Conservation (phyloP, 2,329 filamentous ascomycete genomes). For the Aureobasidium sp. region DNA sequence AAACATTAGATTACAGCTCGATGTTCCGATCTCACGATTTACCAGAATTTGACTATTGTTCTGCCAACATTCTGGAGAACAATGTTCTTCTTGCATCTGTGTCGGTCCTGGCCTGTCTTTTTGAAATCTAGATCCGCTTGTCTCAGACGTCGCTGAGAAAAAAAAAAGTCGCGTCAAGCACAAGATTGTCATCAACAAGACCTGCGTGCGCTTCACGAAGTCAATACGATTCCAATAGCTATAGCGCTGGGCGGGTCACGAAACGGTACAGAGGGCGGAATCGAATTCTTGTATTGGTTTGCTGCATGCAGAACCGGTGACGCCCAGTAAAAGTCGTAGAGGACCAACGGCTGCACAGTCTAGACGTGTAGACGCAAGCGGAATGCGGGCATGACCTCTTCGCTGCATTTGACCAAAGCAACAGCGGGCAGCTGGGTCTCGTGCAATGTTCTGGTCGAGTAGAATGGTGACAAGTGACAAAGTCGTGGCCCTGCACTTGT, state of each 20-base stretch:
- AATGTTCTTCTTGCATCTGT: too few relatives aligned
- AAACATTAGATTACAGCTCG: background rate
- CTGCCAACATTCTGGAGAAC: too few relatives aligned
- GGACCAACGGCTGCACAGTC: background rate
- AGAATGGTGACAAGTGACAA: too few relatives aligned
- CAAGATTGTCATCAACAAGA: too few relatives aligned
- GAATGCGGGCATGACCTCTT: constrained; percentile 1
- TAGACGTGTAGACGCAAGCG: constrained; percentile 3
- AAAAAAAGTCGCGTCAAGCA: too few relatives aligned
- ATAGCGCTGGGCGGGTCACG: background rate
- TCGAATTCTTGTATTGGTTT: background rate
- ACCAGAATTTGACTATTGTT: too few relatives aligned
- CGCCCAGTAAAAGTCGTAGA: background rate
- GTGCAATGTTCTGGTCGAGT: background rate
- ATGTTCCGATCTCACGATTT: background rate
- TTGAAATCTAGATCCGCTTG: too few relatives aligned
- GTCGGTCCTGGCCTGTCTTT: too few relatives aligned
- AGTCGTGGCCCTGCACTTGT: too few relatives aligned
- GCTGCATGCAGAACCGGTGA: constrained; percentile 9
- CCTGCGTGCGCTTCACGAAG: too few relatives aligned
- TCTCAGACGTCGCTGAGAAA: too few relatives aligned
- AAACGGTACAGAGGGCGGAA: background rate
- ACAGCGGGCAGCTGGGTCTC: background rate
- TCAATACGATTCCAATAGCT: too few relatives aligned
- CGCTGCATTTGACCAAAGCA: background rate